A percentile compares a stretch with the other conserved stretches of the same genome.
Conservation (phyloP, 805 yeast species). For the Cyberlindnera meyerae region DNA sequence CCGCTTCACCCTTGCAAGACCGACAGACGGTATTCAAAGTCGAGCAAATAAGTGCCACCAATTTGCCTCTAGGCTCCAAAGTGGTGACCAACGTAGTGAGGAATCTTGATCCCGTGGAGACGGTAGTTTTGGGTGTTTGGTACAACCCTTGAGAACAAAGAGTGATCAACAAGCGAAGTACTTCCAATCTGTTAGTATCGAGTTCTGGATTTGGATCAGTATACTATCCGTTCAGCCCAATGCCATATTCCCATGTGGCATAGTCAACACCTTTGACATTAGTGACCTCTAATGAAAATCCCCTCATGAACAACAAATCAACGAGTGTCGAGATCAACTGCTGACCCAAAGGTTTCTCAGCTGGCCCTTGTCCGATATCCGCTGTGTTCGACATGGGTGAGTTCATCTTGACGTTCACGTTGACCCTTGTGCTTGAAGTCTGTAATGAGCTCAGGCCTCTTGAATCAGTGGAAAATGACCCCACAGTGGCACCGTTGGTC, state of each 20-base stretch:
- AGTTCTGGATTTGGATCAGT: conserved; percentile 35
- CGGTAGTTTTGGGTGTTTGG: conserved; percentile 35
- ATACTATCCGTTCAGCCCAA: conserved; percentile 41
- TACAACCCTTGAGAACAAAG: conserved; percentile 63
- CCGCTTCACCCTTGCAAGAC: conserved; percentile 35
- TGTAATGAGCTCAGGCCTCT: conserved; percentile 15
- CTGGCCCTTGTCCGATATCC: conserved; percentile 12
- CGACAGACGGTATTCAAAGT: conserved; percentile 60
- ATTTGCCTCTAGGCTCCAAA: conserved; percentile 40
- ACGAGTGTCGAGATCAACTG: conserved; percentile 35
- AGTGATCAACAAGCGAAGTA: conserved; percentile 55
- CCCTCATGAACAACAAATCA: conserved; percentile 48
- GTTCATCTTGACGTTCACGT: conserved; percentile 13
- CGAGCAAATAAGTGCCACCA: conserved; percentile 58
- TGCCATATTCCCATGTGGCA: conserved; percentile 77
- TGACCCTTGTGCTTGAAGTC: conserved; percentile 14
- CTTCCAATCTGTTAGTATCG: conserved; percentile 64
- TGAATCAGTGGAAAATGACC: conserved; percentile 25
- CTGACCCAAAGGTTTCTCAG: conserved; percentile 28
- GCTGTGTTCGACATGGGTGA: conserved; percentile 19
- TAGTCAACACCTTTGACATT: conserved; percentile 30
- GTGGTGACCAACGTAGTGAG: conserved; percentile 49
- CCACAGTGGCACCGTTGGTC: conserved; percentile 22
- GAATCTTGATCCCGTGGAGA: conserved; percentile 54
- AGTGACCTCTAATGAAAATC: conserved; percentile 44